Percentiles rank a stretch among this genome's conserved stretches.
These are phyloP conservation scores for Neophaeococcomyces aloes DNA, from an alignment of 2,329 filamentous ascomycete genomes.

Conservation along the genomic window DNA sequence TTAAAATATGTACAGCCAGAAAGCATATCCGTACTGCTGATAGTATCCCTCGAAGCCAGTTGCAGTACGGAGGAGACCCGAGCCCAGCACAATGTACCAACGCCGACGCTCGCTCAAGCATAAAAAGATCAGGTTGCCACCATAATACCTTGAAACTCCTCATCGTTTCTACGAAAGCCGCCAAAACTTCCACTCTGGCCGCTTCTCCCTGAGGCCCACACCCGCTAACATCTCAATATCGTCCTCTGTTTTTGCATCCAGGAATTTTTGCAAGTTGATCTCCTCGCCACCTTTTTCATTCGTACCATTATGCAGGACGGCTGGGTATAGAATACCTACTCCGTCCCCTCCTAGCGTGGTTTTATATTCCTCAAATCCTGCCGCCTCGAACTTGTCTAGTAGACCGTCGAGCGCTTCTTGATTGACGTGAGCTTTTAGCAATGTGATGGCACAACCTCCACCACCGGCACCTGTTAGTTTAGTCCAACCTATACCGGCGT, in stretches of 20 bases:
- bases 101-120: too few species aligned
- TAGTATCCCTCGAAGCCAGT: too few species aligned
- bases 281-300: constrained; percentile 77
- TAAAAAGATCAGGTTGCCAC: too few species aligned
- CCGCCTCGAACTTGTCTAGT: constrained; percentile 53
- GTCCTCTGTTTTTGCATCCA: constrained; percentile 71
- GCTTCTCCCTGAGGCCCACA: constrained; percentile 57
- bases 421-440: constrained; percentile 60
- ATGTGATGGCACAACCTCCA: constrained; percentile 87
- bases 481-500: constrained; percentile 86
- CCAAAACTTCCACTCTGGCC: constrained; percentile 84
- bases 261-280: constrained; percentile 80
- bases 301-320: constrained; percentile 75
- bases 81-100: too few species aligned
- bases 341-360: constrained; percentile 88
- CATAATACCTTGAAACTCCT: too few species aligned
- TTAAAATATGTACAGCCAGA: too few species aligned
- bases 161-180: not conserved
- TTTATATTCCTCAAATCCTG: constrained; percentile 75
- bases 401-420: constrained; percentile 50
- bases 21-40: too few species aligned
- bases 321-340: constrained; percentile 88
- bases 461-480: constrained; percentile 94
- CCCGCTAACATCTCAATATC: constrained; percentile 83
- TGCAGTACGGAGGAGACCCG: too few species aligned